Percentiles rank a stretch among this genome's conserved stretches.
Evolutionary conservation across 164 flowering plant genomes (phyloP).

Genomic region (Annona cherimola): DNA sequence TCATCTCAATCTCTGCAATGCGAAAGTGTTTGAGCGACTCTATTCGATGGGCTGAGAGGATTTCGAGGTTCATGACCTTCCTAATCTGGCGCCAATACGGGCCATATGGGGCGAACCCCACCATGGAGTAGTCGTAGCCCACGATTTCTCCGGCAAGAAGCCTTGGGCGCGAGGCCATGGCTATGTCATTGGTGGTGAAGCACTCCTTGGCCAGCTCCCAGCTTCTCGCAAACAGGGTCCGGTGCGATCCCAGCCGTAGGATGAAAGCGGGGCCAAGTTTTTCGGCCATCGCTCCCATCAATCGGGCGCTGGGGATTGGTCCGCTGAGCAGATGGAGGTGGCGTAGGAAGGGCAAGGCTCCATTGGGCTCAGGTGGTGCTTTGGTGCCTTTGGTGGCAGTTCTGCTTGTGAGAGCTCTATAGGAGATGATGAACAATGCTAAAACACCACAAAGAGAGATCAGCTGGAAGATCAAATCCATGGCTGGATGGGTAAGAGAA

Average conservation of each 20-base stretch:
- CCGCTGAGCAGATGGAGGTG: conserved; percentile 9
- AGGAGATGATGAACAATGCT: neutral
- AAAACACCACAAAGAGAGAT: neutral
- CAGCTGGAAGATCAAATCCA: neutral
- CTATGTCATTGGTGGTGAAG: conserved; percentile 11
- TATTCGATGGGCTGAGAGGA: conserved; percentile 3
- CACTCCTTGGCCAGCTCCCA: conserved; percentile 9
- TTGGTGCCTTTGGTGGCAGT: neutral
- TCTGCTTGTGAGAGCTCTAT: neutral
- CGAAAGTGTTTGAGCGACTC: conserved; percentile 1
- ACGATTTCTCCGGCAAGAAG: neutral
- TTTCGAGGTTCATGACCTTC: conserved; percentile 2
- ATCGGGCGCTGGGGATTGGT: neutral
- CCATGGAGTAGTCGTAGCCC: conserved; percentile 8
- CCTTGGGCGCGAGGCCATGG: conserved; percentile 6
- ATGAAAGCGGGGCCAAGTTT: conserved; percentile 6
- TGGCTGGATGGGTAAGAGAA: neutral
- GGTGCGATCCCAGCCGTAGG: conserved; percentile 5
- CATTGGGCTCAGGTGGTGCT: conserved; percentile 5
- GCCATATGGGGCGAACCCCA: conserved; percentile 9
- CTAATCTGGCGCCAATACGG: conserved; percentile 10
- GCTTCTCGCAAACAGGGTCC: neutral
- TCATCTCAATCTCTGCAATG: neutral
- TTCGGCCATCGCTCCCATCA: conserved; percentile 10
- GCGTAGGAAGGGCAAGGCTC: conserved; percentile 6